Base-by-base conservation (phyloP, 805 yeast genomes). In the Saccharomyces cerevisiae region DNA sequence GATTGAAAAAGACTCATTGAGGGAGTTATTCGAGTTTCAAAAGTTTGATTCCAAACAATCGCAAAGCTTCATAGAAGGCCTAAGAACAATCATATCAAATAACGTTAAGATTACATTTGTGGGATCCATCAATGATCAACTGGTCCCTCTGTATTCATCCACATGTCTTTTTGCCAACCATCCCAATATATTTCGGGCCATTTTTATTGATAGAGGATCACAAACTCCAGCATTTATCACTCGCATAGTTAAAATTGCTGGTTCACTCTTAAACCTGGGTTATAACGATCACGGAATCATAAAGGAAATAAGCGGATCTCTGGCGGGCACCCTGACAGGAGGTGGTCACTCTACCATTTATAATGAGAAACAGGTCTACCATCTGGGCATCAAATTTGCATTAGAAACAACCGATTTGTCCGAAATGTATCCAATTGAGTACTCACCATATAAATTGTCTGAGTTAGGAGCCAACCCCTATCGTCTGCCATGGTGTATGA, bases 311-410 rank as follows among this genome's bases (percentile, higher is more conserved):
- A 88, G 96, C 53, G 79, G 76, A 46, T 78, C 88, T 0, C 70
- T 87, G 57, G 94, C 95, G 0, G 99, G 99, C 0, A 87, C 96
- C 1, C 73, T 94, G 52, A 92, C 97, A 0, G 97, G 97, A 2
- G 91, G 94, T 6, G 99, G 99, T 0, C 99, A 92, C 68, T 90
- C 97, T 0, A 85, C 80, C 58, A 83, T 94, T 28, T 92, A 92
- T 69, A 86, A 87, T 62, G 96, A 89, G 59, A 81, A 84, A 3
- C 80, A 83, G 53, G 98, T 94, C 0, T 92, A 92, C 66, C 88
- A 84, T 59, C 66, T 88, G 57, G 97, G 94, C 0, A 63, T 91
- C 46, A 78, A 83, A 55, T 85, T 87, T 65, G 80, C 88, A 1
- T 70, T 91, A 24, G 90, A 87, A 61, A 89, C 97, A 0, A 80